A percentile compares a stretch with the other conserved stretches of the same genome.
phyloP scores from a whole-genome alignment of 768 basidiomycete genomes.

The Phaeotremella skinneri region DNA sequence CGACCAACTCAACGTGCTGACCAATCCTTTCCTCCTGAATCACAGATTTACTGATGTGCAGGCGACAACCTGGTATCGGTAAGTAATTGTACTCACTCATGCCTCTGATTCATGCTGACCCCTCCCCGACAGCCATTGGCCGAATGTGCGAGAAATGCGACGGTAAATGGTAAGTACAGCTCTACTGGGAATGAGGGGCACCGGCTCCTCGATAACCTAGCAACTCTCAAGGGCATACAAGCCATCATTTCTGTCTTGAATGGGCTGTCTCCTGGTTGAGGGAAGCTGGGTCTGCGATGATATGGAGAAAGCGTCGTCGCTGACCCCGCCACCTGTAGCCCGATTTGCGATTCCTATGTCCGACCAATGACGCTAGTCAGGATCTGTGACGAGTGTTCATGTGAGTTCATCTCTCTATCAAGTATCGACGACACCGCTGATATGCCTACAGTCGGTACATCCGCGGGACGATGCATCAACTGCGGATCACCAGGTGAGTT shows the following conservation, averaged over 20 bases:
- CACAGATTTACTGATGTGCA: slow-evolving; percentile 94
- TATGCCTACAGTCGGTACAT: slow-evolving; percentile 55
- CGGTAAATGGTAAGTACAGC: slow-evolving; percentile 82
- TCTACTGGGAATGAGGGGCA: neutral
- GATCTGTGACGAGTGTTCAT: slow-evolving; percentile 99
- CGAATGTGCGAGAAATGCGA: slow-evolving; percentile 99
- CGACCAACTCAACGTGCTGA: neutral
- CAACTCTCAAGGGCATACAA: too few species aligned
- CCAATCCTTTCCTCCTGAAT: neutral
- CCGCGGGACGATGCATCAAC: slow-evolving; percentile 96
- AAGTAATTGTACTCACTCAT: slow-evolving; percentile 34
- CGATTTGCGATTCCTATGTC: slow-evolving; percentile 98
- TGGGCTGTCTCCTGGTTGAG: too few species aligned
- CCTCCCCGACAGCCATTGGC: slow-evolving; percentile 70
- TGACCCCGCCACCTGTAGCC: slow-evolving; percentile 61
- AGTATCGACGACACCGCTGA: slow-evolving; percentile 6
- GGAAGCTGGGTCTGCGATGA: too few species aligned
- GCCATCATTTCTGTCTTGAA: too few species aligned
- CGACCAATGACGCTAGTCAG: slow-evolving; percentile 95
- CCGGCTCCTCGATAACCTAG: too few species aligned
- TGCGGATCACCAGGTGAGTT: slow-evolving; percentile 86
- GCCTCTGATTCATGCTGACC: neutral
- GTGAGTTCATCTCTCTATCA: slow-evolving; percentile 59
- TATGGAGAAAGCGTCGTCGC: too few species aligned
- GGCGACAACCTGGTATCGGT: slow-evolving; percentile 97